Conservation (phyloP, 2,329 filamentous ascomycete species). For the Colletotrichum sp. region DNA sequence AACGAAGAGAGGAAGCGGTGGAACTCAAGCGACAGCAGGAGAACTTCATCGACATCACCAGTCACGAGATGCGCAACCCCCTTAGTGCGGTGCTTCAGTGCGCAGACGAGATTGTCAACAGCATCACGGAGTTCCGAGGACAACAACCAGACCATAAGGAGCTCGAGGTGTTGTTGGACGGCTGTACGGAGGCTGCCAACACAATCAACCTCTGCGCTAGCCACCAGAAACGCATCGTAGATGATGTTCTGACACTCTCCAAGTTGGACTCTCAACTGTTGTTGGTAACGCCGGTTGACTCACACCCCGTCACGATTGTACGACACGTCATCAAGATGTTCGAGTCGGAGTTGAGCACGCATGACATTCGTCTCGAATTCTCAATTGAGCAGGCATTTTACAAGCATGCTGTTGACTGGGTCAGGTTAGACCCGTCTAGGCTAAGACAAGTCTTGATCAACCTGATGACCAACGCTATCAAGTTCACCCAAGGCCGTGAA, state of each 20-base stretch:
- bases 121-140: constrained; percentile 48
- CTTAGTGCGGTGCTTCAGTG: constrained; percentile 78
- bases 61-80: constrained; percentile 79
- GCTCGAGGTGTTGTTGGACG: constrained; percentile 55
- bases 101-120: constrained; percentile 71
- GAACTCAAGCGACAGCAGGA: constrained; percentile 77
- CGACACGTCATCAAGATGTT: constrained; percentile 79
- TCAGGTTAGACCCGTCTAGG: constrained; percentile 76
- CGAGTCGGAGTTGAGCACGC: constrained; percentile 74
- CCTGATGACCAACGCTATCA: constrained; percentile 71
- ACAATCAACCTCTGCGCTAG: constrained; percentile 82
- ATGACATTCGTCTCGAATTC: constrained; percentile 75
- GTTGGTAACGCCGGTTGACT: constrained; percentile 72
- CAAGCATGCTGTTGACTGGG: constrained; percentile 70
- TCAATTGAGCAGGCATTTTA: constrained; percentile 71
- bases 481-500: constrained; percentile 67
- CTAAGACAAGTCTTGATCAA: constrained; percentile 80
- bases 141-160: constrained; percentile 36
- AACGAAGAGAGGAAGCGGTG: constrained; percentile 79
- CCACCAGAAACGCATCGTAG: constrained; percentile 76
- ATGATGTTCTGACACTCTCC: constrained; percentile 69
- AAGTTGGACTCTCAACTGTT: constrained; percentile 76
- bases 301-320: constrained; percentile 71
- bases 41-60: constrained; percentile 77
- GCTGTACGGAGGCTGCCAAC: constrained; percentile 75